Evolutionary conservation across 495 filamentous ascomycete species (phyloP).

Genomic region (Aspergillus conjunctus): DNA sequence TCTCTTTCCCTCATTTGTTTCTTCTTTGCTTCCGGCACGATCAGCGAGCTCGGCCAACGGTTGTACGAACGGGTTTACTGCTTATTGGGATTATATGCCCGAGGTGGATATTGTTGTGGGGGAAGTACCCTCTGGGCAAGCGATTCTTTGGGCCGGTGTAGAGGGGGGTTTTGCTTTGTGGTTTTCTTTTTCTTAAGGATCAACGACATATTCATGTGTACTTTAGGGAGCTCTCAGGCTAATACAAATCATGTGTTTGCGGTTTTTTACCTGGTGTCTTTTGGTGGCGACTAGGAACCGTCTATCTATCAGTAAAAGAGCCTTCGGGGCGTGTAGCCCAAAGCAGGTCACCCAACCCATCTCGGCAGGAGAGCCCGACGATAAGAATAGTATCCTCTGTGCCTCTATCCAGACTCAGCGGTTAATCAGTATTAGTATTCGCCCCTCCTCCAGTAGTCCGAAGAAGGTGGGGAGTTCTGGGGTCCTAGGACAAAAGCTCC

Average conservation of each 20-base stretch:
- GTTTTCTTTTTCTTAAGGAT: slow-evolving; percentile 12
- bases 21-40: slow-evolving; percentile 17
- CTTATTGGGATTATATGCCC: slow-evolving; percentile 9
- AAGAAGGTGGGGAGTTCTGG: not conserved
- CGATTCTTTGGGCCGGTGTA: slow-evolving; percentile 19
- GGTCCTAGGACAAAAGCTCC: slow-evolving; percentile 29
- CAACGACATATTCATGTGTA: slow-evolving; percentile 16
- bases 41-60: slow-evolving; percentile 22
- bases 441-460: not conserved
- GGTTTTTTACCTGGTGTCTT: not conserved
- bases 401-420: not conserved
- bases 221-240: slow-evolving; percentile 7
- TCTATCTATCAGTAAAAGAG: too few species aligned
- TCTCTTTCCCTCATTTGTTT: slow-evolving; percentile 11
- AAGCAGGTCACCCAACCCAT: too few species aligned
- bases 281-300: too few species aligned
- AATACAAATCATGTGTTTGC: not conserved
- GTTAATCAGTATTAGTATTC: too few species aligned
- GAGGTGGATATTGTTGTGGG: slow-evolving; percentile 6
- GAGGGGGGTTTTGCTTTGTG: slow-evolving; percentile 13
- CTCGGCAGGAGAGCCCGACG: too few species aligned
- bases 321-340: too few species aligned
- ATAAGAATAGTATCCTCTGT: not conserved
- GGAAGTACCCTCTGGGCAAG: slow-evolving; percentile 1
- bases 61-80: slow-evolving; percentile 27